Evolutionary conservation across 352 stramenopile species (phyloP), one percentile per base, ranked within the genome.

Genomic region (Phytophthora cactorum): DNA sequence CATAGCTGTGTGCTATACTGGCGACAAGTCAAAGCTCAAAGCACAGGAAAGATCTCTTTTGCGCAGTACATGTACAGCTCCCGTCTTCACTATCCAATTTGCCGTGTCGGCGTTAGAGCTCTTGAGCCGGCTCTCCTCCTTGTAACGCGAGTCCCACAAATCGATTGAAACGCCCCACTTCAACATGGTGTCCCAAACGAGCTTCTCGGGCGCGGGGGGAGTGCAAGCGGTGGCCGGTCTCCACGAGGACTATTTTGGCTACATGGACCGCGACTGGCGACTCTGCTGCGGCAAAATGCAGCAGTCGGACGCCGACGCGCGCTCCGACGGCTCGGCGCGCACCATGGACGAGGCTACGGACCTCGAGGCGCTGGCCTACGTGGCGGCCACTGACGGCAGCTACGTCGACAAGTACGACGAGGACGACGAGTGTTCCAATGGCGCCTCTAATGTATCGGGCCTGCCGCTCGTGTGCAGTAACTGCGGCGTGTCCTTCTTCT

Each of bases 401-500:
- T 60, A 54, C 29, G 29, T 61, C 15, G 29, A 52, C 39, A 9
- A 52, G 41, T 39, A 34, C 41, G 53, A 60, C 41, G 14, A 51
- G 2, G 31, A 29, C 56, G 55, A 68, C 50, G 63, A 55, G 11
- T 59, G 56, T 52, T 47, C 46, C 45, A 28, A 45, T 31, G 43
- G 49, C 29, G 25, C 53, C 1, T 34, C 60, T 5, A 61, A 59
- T 22, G 78, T 90, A 22, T 95, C 87, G 28, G 85, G 86, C 0
- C 73, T 95, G 29, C 87, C 87, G 22, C 74, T 93, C 47, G 75
- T 91, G 58, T 95, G 87, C 68, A 85, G 71, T 69, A 95, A 95
- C 62, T 95, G 87, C 70, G 85, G 85, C 58, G 74, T 92, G 36
- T 92, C 82, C 55, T 95, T 92, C 72, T 93, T 91, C 65, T 91